phyloP scores from a whole-genome alignment of 73 alveolate genomes.

The Stentor coeruleus region DNA sequence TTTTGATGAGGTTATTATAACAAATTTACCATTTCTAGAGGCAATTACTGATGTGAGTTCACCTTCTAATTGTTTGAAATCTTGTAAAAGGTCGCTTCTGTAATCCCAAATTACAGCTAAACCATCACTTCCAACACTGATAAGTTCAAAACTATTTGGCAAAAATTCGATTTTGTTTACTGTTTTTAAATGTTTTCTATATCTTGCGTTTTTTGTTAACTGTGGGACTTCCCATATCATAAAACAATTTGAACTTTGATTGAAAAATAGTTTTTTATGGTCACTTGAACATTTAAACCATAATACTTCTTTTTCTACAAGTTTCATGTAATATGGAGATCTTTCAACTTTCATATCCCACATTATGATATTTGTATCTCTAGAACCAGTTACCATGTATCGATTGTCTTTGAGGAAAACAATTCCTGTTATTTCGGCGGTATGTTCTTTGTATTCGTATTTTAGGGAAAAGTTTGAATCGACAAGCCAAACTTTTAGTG shows the following conservation, averaged over 20 bases:
- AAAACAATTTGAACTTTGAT: neutral
- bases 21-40: neutral
- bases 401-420: neutral
- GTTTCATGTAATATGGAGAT: neutral
- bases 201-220: neutral
- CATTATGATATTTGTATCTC: neutral
- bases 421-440: constrained; percentile 8
- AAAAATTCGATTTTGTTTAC: neutral
- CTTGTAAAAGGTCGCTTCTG: neutral
- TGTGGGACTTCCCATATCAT: constrained; percentile 1
- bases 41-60: neutral
- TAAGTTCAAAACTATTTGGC: neutral
- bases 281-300: constrained; percentile 3
- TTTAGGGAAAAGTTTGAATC: neutral
- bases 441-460: neutral
- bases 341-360: constrained; percentile 16
- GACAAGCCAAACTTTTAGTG: neutral
- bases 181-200: neutral
- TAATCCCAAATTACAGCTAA: neutral
- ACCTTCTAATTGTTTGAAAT: neutral
- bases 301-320: neutral
- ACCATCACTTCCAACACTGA: neutral
- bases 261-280: neutral
- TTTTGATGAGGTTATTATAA: neutral
- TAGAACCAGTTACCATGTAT: neutral